Base-by-base conservation (phyloP, 2,329 filamentous ascomycete species). In the Westerdykella sp. region DNA sequence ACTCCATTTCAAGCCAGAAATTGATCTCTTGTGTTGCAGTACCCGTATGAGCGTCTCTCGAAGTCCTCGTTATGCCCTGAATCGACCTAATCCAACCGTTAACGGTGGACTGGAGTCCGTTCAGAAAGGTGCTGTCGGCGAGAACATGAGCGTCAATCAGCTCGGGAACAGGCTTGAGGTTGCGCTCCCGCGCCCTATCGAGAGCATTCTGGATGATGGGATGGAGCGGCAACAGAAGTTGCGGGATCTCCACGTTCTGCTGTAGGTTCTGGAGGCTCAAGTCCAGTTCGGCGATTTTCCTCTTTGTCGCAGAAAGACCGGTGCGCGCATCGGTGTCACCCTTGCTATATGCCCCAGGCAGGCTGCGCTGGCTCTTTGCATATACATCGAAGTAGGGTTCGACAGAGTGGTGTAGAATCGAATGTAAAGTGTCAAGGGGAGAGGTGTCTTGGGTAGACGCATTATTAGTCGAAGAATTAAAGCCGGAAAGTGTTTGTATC, bases 81-180 rank as follows among this genome's bases (percentile, higher is more conserved):
- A 99, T 98, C 10, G 91, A 95, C 71, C 95, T 95, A 71, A 98
- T 98, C 93, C 93, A 99, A 50, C 84, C 84, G 66, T 97, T 98
- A 47, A 97, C 93, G 39, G 84, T 93, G 40, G 87, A 84, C 65
- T 97, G 93, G 31, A 99, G 75, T 55, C 85, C 89, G 69, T 98
- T 98, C 58, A 96, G 83, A 55, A 98, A 94, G 10, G 82, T 81
- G 59, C 87, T 95, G 68, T 96, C 93, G 45, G 87, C 83, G 28
- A 96, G 74, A n/a, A 94, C 77, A 10, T 79, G 70, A 7, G 79
- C 59, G 2, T 88, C 84, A 37, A 98, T 86, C 48, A 88, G 70
- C 35, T 96, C 88, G 35, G 90, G 80, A 0, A 84, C 81, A 1
- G 89, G 81, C 51, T 84, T 85, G 14, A 76, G 71, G 49, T 81